Evolutionary conservation across 495 filamentous ascomycete species (phyloP).

Genomic region (Sabuloglossum arenarium): DNA sequence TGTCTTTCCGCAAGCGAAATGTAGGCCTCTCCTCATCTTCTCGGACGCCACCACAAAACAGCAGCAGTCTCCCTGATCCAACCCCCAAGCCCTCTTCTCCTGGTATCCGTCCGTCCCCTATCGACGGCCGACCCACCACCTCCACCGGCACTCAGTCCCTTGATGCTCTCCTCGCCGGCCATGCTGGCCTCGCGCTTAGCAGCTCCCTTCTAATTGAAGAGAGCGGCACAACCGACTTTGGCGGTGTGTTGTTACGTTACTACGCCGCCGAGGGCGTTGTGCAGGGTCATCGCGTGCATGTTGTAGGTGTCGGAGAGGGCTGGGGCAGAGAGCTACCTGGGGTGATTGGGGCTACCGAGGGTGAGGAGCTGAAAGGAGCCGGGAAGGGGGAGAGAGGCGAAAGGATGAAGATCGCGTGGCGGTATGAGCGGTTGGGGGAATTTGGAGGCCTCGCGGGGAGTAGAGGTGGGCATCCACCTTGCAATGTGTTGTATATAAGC

Average conservation of each 20-base stretch:
- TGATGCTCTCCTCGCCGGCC: conserved; percentile 68
- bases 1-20: conserved; percentile 87
- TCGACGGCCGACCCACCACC: conserved; percentile 73
- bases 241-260: conserved; percentile 61
- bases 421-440: conserved; percentile 73
- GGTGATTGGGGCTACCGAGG: conserved; percentile 28
- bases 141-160: conserved; percentile 77
- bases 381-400: conserved; percentile 31
- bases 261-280: conserved; percentile 87
- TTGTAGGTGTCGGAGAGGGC: conserved; percentile 53
- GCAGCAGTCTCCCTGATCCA: neutral
- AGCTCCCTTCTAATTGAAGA: conserved; percentile 72
- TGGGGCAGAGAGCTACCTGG: conserved; percentile 77
- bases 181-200: conserved; percentile 72
- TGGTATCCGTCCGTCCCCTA: conserved; percentile 69
- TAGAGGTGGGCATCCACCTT: conserved; percentile 23
- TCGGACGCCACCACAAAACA: neutral
- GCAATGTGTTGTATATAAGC: neutral
- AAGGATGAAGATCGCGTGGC: conserved; percentile 97
- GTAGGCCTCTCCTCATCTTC: conserved; percentile 32
- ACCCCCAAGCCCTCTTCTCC: conserved; percentile 21
- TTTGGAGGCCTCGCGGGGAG: conserved; percentile 31
- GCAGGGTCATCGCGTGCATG: conserved; percentile 75
- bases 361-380: conserved; percentile 19
- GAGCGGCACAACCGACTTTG: conserved; percentile 86